phyloP scores from a whole-genome alignment of 495 filamentous ascomycete species.

The Penicillium canariense region DNA sequence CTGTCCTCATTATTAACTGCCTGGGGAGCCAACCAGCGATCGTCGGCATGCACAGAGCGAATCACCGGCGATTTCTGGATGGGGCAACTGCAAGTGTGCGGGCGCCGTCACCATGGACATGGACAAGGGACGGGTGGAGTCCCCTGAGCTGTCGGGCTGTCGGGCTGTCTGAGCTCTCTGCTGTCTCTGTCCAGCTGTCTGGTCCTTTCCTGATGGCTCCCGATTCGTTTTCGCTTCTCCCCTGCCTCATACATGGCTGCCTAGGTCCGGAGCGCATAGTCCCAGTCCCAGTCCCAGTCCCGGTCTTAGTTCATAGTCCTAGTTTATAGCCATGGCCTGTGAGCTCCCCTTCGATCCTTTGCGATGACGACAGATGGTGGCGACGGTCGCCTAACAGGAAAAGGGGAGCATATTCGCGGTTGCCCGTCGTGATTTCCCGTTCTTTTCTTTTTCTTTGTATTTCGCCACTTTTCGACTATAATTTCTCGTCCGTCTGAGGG shows the following conservation, averaged over 20 bases:
- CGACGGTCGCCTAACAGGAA: background rate
- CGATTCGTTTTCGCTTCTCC: background rate
- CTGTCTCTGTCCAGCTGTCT: background rate
- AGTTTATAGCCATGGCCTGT: too few relatives aligned
- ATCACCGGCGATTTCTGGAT: slow-evolving; percentile 7
- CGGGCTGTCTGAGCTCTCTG: background rate
- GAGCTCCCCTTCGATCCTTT: background rate
- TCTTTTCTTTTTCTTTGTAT: background rate
- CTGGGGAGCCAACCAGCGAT: slow-evolving; percentile 11
- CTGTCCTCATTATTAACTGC: background rate
- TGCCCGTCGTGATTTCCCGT: background rate
- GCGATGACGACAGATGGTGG: background rate
- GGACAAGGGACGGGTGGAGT: slow-evolving; percentile 30
- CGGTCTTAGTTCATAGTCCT: too few relatives aligned
- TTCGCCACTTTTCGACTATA: background rate
- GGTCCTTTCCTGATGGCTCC: too few relatives aligned
- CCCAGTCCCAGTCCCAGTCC: too few relatives aligned
- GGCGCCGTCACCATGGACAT: slow-evolving; percentile 29
- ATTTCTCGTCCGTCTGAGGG: background rate
- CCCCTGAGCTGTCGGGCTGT: background rate
- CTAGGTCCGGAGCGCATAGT: too few relatives aligned
- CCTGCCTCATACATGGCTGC: too few relatives aligned
- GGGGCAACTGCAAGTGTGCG: slow-evolving; percentile 28
- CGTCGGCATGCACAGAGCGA: slow-evolving; percentile 19
- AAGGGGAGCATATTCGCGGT: background rate